phyloP scores from a whole-genome alignment of 768 basidiomycete genomes.

The Phanerochaete sordida region DNA sequence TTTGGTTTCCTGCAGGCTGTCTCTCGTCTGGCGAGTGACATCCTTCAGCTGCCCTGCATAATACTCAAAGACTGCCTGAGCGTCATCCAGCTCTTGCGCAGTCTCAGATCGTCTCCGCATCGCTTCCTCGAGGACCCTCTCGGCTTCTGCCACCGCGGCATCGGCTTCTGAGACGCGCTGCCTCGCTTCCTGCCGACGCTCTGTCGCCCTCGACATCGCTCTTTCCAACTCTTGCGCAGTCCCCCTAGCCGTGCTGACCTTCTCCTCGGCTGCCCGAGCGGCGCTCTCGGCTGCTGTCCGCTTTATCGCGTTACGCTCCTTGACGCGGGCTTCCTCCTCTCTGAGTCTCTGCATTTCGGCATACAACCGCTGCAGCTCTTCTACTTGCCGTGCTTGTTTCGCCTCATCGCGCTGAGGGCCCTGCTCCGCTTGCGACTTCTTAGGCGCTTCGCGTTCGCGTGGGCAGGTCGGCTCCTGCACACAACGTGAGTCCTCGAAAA shows the following conservation, averaged over 20 bases:
- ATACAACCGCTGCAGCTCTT: neutral
- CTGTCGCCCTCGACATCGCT: neutral
- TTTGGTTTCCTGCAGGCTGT: neutral
- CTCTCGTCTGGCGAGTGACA: neutral
- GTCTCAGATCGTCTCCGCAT: neutral
- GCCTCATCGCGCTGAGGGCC: neutral
- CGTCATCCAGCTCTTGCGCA: neutral
- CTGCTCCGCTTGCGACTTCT: neutral
- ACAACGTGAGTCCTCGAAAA: too few relatives aligned
- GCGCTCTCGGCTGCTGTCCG: neutral
- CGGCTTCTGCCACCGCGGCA: neutral
- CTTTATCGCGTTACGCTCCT: neutral
- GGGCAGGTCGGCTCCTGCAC: neutral
- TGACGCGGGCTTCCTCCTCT: neutral
- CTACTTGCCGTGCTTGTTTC: neutral
- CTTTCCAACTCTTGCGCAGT: neutral
- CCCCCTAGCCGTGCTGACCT: neutral
- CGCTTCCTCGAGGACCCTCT: neutral
- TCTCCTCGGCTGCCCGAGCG: neutral
- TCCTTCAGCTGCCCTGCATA: neutral
- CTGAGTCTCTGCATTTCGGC: neutral
- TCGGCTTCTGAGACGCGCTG: neutral
- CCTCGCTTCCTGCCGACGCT: neutral
- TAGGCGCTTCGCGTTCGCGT: neutral
- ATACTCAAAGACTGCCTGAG: neutral